phyloP scores from a whole-genome alignment of 2,329 filamentous ascomycete genomes.

The Calonectria leucothoes region DNA sequence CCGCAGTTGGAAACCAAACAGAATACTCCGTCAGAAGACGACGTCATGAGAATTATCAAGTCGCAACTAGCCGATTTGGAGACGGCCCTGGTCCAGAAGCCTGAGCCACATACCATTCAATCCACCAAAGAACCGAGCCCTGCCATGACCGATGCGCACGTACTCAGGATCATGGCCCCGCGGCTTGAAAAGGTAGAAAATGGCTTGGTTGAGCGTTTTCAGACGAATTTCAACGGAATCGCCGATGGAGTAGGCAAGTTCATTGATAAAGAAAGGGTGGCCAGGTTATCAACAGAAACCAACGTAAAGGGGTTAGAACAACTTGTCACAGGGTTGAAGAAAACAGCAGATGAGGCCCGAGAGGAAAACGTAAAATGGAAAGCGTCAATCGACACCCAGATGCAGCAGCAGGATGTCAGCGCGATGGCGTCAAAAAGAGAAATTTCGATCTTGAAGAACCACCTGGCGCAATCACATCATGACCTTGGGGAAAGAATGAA shows the following conservation, averaged over 20 bases:
- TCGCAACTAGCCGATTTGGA: neutral
- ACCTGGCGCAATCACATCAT: conserved; percentile 26
- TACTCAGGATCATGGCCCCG: conserved; percentile 18
- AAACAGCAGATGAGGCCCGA: conserved; percentile 1
- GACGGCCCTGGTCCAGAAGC: neutral
- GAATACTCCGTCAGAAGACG: neutral
- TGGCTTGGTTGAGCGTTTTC: conserved; percentile 7
- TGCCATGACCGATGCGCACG: conserved; percentile 18
- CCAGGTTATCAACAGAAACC: conserved; percentile 21
- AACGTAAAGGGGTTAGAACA: conserved; percentile 17
- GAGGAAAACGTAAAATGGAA: neutral
- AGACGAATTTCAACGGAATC: neutral
- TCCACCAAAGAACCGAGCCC: neutral
- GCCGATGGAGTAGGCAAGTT: conserved; percentile 30
- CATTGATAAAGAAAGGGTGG: conserved; percentile 34
- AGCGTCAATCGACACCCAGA: neutral
- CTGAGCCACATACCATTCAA: neutral
- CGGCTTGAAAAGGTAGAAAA: conserved; percentile 21
- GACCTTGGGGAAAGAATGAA: conserved; percentile 35
- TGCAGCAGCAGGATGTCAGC: neutral
- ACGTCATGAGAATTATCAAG: neutral
- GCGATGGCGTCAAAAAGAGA: neutral
- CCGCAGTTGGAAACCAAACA: neutral
- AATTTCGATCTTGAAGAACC: conserved; percentile 6
- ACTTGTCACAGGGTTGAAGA: conserved; percentile 1